These are phyloP conservation scores for Didymella pomorum DNA, from an alignment of 2,329 filamentous ascomycete species.

Conservation along the genomic window DNA sequence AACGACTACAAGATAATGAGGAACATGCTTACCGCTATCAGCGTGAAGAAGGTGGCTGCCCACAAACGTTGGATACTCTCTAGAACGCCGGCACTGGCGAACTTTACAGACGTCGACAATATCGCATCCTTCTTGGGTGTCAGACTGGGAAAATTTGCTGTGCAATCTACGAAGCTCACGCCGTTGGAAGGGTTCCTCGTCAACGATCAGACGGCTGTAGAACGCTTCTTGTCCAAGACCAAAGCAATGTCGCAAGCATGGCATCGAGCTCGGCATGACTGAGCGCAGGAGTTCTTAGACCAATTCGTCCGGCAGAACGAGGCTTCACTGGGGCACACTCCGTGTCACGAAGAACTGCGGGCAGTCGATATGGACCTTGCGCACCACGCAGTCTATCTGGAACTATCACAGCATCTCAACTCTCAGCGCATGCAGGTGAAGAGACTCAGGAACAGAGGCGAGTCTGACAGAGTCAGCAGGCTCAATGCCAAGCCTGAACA, in stretches of 20 bases:
- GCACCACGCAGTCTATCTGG: constrained; percentile 63
- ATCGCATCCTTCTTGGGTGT: constrained; percentile 66
- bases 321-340: constrained; percentile 48
- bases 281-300: constrained; percentile 65
- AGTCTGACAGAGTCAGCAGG: constrained; percentile 50
- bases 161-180: constrained; percentile 54
- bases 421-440: constrained; percentile 59
- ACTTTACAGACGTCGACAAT: constrained; percentile 66
- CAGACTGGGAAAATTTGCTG: constrained; percentile 63
- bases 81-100: constrained; percentile 66
- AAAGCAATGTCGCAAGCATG: constrained; percentile 60
- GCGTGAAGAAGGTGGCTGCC: constrained; percentile 58
- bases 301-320: constrained; percentile 58
- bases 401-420: constrained; percentile 63
- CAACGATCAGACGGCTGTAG: constrained; percentile 53
- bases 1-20: constrained; percentile 47
- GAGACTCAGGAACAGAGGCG: constrained; percentile 47
- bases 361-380: constrained; percentile 55
- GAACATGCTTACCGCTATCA: constrained; percentile 37
- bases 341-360: constrained; percentile 54
- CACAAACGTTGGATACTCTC: constrained; percentile 69
- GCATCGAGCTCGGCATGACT: constrained; percentile 60
- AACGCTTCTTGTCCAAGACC: constrained; percentile 64
- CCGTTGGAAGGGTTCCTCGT: constrained; percentile 54
- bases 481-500: constrained; percentile 58